Conservation (phyloP, 208 protist species). For the Phytomonas sp. region DNA sequence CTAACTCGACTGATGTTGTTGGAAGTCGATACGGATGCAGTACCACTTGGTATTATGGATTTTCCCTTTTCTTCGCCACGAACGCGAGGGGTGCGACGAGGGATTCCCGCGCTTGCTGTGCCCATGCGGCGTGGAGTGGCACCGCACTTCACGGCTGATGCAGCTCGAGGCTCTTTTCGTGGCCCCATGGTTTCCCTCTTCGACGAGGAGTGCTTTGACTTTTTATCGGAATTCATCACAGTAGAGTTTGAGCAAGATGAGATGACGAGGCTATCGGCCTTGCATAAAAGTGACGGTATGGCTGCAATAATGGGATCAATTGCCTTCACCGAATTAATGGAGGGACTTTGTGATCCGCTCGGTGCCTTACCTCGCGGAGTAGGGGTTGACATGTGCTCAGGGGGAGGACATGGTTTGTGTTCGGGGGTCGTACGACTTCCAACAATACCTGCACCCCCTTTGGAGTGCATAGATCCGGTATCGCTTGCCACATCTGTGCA, state of each 20-base stretch:
- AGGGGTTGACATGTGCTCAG: not conserved
- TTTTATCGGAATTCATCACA: not conserved
- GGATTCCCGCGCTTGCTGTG: not conserved
- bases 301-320: not conserved
- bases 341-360: not conserved
- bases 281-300: not conserved
- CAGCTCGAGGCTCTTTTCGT: not conserved
- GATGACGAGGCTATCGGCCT: not conserved
- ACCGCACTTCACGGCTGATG: not conserved
- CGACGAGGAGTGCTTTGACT: not conserved
- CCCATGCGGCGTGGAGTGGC: not conserved
- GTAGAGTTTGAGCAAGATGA: not conserved
- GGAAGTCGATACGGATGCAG: not conserved
- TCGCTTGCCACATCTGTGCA: not conserved
- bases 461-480: not conserved
- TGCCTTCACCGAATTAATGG: not conserved
- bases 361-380: not conserved
- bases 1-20: not conserved
- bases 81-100: not conserved
- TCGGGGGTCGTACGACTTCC: not conserved
- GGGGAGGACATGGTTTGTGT: not conserved
- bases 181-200: not conserved
- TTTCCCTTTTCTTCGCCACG: not conserved
- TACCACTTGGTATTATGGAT: not conserved
- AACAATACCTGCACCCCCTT: not conserved